Evolutionary conservation across 345 rosid genomes (phyloP).

Genomic region (Abelmoschus esculentus): DNA sequence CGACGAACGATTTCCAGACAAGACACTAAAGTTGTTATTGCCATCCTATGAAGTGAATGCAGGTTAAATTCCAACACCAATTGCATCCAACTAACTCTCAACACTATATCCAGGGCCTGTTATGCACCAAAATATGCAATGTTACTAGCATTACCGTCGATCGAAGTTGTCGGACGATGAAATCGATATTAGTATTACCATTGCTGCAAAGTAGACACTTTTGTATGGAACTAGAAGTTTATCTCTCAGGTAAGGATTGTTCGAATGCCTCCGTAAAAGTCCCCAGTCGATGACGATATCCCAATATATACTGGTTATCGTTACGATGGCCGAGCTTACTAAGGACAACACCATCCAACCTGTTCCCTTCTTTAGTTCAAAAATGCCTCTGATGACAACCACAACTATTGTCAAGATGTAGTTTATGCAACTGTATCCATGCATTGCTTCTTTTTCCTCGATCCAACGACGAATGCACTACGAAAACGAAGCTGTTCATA

Average conservation of each 20-base stretch:
- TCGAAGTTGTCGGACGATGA: neutral
- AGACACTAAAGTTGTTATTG: slow-evolving; percentile 33
- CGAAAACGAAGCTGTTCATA: neutral
- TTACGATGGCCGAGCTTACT: slow-evolving; percentile 50
- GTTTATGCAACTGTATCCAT: slow-evolving; percentile 53
- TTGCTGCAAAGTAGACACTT: slow-evolving; percentile 58
- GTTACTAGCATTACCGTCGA: neutral
- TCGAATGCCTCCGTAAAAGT: slow-evolving; percentile 52
- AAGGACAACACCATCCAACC: slow-evolving; percentile 56
- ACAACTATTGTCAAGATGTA: slow-evolving; percentile 61
- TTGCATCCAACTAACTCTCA: slow-evolving; percentile 69
- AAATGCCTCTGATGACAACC: slow-evolving; percentile 47
- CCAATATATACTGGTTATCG: slow-evolving; percentile 48
- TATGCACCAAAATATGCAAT: slow-evolving; percentile 1
- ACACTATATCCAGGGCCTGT: slow-evolving; percentile 43
- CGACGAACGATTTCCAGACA: slow-evolving; percentile 62
- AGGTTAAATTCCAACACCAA: slow-evolving; percentile 46
- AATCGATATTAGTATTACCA: slow-evolving; percentile 32
- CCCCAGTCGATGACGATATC: slow-evolving; percentile 76
- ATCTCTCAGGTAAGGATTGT: slow-evolving; percentile 53
- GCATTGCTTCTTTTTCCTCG: slow-evolving; percentile 47
- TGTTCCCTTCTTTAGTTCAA: slow-evolving; percentile 45
- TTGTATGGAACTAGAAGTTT: slow-evolving; percentile 51
- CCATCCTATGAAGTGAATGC: slow-evolving; percentile 37
- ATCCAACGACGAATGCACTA: slow-evolving; percentile 56